phyloP scores from a whole-genome alignment of 2,329 filamentous ascomycete species.

The Fusarium nanum region DNA sequence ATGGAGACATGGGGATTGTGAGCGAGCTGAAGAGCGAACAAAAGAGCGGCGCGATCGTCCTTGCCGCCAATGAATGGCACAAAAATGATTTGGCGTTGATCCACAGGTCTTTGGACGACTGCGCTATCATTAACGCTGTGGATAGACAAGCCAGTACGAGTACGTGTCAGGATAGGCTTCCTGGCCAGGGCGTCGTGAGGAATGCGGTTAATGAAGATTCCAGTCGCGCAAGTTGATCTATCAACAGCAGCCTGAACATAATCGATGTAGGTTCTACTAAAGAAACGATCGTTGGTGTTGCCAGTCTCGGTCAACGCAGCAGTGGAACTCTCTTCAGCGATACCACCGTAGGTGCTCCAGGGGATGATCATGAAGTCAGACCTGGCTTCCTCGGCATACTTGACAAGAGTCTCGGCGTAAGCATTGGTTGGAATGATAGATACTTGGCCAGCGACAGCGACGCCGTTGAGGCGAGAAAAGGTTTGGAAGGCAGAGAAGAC shows the following conservation, averaged over 20 bases:
- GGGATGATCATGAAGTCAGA: constrained; percentile 85
- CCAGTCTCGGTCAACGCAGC: constrained; percentile 29
- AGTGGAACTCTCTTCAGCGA: constrained; percentile 66
- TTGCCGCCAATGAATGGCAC: constrained; percentile 86
- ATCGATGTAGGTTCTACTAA: constrained; percentile 67
- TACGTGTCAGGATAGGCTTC: constrained; percentile 62
- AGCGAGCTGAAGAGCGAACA: constrained; percentile 85
- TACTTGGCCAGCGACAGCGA: constrained; percentile 84
- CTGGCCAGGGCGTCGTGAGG: constrained; percentile 48
- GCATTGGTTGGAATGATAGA: constrained; percentile 81
- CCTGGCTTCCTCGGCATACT: constrained; percentile 74
- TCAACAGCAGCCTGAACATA: constrained; percentile 79
- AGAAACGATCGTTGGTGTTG: constrained; percentile 43
- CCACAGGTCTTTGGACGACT: constrained; percentile 63
- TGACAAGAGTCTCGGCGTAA: constrained; percentile 81
- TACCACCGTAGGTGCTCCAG: constrained; percentile 86
- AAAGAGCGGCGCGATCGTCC: constrained; percentile 84
- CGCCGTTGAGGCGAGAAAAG: constrained; percentile 84
- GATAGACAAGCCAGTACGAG: constrained; percentile 39
- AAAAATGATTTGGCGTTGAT: constrained; percentile 85
- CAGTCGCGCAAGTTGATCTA: constrained; percentile 79
- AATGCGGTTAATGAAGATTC: constrained; percentile 60
- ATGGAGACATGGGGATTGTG: constrained; percentile 82
- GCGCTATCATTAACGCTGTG: constrained; percentile 63
- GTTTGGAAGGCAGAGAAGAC: constrained; percentile 92